Evolutionary conservation across 140 eudicot genomes (phyloP), one percentile per base, ranked within the genome.

Genomic region (Oenanthe javanica): DNA sequence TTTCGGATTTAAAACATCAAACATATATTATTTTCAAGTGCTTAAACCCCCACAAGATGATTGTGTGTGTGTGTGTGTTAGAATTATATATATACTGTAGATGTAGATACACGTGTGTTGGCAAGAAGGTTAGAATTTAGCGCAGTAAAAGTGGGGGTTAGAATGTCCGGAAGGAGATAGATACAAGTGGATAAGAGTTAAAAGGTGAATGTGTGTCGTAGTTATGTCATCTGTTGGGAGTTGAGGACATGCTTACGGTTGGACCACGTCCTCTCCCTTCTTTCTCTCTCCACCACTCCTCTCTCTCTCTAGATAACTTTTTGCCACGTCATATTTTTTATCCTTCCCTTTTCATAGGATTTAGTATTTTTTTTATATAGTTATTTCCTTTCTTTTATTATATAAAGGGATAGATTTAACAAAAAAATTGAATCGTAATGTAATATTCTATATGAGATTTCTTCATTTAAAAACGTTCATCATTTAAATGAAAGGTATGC

Each of bases 11-110:
- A 70, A 70, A 70, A 70, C 75, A 38, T 16, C 5, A 72, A 72
- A 31, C 47, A 72, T 40, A 15, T 27, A 9, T 3, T n/a, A 31
- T 31, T 31, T 43, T 14, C 23, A 79, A 80, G 75, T 57, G 86
- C 84, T 80, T 80, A 85, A 87, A 84, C 87, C 87, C 82, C n/a
- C 23, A 43, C 10, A 5, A 43, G 43, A 61, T 16, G 25, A 70
- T 70, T 49, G 64, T 43, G 46, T 40, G 75, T 47, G 75, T 64
- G 48, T 64, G 48, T 45, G 5, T 55, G 78, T 69, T 46, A 23
- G 72, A 67, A 12, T 80, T 50, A 43, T 50, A 31, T 31, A 27
- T 38, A 42, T 9, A 19, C 1, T 46, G 57, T 71, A 49, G 40
- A 36, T 16, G 46, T 64, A 47, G 0, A 21, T 19, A 72, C 75